Evolutionary conservation across 1,284 basidiomycete species (phyloP), one percentile per base, ranked within the genome.

Genomic region (Papiliotrema terrestris): DNA sequence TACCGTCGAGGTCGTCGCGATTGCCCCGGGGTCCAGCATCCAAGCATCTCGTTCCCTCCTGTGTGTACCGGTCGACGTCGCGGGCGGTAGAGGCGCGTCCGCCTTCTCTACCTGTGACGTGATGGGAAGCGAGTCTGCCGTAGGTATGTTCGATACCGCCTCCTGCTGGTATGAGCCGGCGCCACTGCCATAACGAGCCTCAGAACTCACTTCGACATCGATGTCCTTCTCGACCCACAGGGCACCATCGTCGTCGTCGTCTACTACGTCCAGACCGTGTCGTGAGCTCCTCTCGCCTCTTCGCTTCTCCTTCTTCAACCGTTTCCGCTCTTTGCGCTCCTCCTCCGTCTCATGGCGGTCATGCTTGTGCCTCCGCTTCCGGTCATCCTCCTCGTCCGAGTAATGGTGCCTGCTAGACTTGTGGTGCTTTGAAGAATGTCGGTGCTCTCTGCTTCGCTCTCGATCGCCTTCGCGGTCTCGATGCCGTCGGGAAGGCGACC

Each of bases 221-320:
- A 91, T 84, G 63, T 89, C 88, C 80, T 90, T 91, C 77, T 92
- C 89, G 37, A 88, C 82, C 90, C 91, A 92, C 79, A 89, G 83
- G 51, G 84, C 85, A 61, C 85, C 85, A 62, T 81, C 78, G 35
- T 81, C 80, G 67, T 87, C 84, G 55, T 88, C 86, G 62, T 87
- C 87, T 1, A 86, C 81, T 25, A 87, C 82, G 17, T 63, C 57
- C n/a, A 72, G 42, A 0, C 63, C 65, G n/a, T 58, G 62, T 45
- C 60, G 47, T 55, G 39, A 77, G 71, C 50, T 42, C 58, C 54
- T 56, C 51, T 61, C 57, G 49, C 56, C 52, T 29, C 47, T 41
- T 43, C 53, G 60, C 43, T 60, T 63, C 32, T 69, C 69, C 60
- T 69, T 72, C 63, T 70, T 72, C 26, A 59, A 52, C 44, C 65